Conservation (phyloP, 2,329 filamentous ascomycete species). For the Rachicladosporium sp. region DNA sequence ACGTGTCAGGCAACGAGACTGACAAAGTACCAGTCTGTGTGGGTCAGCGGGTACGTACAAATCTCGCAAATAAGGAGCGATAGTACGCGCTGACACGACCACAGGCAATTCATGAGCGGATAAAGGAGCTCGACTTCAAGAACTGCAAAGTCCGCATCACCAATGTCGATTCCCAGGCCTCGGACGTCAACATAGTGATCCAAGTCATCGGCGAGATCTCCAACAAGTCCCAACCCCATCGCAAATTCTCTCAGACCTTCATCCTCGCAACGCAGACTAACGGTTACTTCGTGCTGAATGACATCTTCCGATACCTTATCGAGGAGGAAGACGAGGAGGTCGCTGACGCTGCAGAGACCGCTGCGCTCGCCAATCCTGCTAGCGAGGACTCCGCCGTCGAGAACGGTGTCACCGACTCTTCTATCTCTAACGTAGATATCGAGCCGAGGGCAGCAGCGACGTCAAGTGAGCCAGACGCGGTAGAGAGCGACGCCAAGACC, state of each 20-base stretch:
- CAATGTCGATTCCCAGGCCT: constrained; percentile 94
- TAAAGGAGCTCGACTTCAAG: constrained; percentile 85
- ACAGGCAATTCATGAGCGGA: constrained; percentile 85
- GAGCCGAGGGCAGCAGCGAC: constrained; percentile 16
- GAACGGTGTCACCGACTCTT: constrained; percentile 30
- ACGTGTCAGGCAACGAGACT: constrained; percentile 83
- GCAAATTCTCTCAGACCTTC: constrained; percentile 96
- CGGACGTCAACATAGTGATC: constrained; percentile 86
- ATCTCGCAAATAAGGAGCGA: too few species aligned
- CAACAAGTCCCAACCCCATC: constrained; percentile 80
- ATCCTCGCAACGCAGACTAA: constrained; percentile 92
- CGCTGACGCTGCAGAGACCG: constrained; percentile 29
- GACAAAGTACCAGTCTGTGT: constrained; percentile 77
- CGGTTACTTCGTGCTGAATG: constrained; percentile 96
- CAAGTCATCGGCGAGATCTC: constrained; percentile 97
- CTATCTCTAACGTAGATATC: constrained; percentile 24
- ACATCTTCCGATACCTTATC: constrained; percentile 88
- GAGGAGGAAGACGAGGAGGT: constrained; percentile 63
- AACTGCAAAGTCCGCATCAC: constrained; percentile 97
- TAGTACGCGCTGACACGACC: not conserved
- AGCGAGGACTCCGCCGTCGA: constrained; percentile 16
- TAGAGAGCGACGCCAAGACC: constrained; percentile 17
- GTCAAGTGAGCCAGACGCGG: constrained; percentile 15
- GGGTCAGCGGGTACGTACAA: constrained; percentile 62
- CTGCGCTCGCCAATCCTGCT: not conserved